Evolutionary conservation across 257 asterid species (phyloP).

Genomic region (Misopates orontium): DNA sequence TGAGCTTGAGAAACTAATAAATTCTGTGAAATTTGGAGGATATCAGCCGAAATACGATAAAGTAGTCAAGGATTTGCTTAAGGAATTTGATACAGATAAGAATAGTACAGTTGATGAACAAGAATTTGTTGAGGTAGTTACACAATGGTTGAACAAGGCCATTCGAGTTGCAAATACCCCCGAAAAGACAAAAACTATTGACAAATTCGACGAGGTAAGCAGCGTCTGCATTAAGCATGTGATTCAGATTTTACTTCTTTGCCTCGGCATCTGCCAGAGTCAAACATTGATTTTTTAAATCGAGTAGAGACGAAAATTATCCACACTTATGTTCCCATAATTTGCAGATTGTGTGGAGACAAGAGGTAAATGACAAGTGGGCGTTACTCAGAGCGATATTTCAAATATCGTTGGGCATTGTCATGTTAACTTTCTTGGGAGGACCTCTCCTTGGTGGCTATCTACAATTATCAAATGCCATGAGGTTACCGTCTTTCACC

Average conservation of each 20-base stretch:
- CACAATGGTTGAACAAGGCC: constrained; percentile 44
- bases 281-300: too few relatives aligned
- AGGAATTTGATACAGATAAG: constrained; percentile 39
- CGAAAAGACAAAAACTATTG: constrained; percentile 26
- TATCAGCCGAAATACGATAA: constrained; percentile 30
- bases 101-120: constrained; percentile 34
- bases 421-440: constrained; percentile 46
- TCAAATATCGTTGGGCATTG: constrained; percentile 48
- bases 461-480: constrained; percentile 41
- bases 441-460: constrained; percentile 52
- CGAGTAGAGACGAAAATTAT: too few relatives aligned
- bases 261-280: too few relatives aligned
- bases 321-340: neutral
- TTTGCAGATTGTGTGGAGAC: constrained; percentile 43
- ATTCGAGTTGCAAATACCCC: constrained; percentile 28
- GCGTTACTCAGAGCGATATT: constrained; percentile 31
- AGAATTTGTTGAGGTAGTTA: constrained; percentile 44
- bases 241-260: neutral
- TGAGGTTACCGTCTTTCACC: constrained; percentile 49
- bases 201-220: constrained; percentile 39
- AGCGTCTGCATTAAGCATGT: neutral
- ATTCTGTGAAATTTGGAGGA: constrained; percentile 42
- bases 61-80: constrained; percentile 35
- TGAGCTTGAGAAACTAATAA: constrained; percentile 43
- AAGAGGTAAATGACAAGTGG: constrained; percentile 29